Base-by-base conservation (phyloP, 75 land plant genomes). In the Chamaecyparis obtusa region DNA sequence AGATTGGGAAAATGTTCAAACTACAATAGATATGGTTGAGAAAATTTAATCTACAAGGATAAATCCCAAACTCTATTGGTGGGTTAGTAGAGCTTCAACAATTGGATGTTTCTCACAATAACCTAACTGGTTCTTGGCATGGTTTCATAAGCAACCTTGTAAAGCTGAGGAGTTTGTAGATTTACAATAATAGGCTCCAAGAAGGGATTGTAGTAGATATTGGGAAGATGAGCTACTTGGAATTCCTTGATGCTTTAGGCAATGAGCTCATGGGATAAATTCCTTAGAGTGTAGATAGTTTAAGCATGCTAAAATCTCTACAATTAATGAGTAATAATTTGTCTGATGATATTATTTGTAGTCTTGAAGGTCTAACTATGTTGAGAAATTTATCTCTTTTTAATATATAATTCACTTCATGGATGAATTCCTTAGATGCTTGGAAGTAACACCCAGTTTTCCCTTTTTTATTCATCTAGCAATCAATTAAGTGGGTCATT, bases 61-160 rank as follows among this genome's bases (percentile, higher is more conserved):
- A 56, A 24, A 95, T 96, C 15, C 98, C 96, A 19, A 88, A 48
- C 3, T 81, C 88, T 0, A 83, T 89, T 3, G 90, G 94, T 2
- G 82, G 83, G 7, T 88, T 92, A 3, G 54, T n/a, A 5, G 84
- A 74, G 55, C 80, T 93, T 10, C 82, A 2, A 36, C 78, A 51
- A 39, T 84, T 94, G 8, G 95, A 94, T 77, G 41, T 92, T 2
- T 82, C 91, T 5, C 6, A 75, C 49, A 94, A 94, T 54, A n/a
- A 37, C 24, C 85, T 94, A 13, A 35, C 87, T 7, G 94, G 95
- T 1, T 16, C n/a, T 21, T 91, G 93, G 60, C 95, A 92, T 11
- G 69, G 51, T 6, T 84, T 41, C 32, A 87, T 94, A 39, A 86
- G 89, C 9, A 37, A 74, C 9, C 81, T 92, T 72, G 77, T 17